A percentile compares a stretch with the other conserved stretches of the same genome.
These are phyloP conservation scores for Arthrinium puccinioides DNA, from an alignment of 2,329 filamentous ascomycete genomes.

Conservation along the genomic window DNA sequence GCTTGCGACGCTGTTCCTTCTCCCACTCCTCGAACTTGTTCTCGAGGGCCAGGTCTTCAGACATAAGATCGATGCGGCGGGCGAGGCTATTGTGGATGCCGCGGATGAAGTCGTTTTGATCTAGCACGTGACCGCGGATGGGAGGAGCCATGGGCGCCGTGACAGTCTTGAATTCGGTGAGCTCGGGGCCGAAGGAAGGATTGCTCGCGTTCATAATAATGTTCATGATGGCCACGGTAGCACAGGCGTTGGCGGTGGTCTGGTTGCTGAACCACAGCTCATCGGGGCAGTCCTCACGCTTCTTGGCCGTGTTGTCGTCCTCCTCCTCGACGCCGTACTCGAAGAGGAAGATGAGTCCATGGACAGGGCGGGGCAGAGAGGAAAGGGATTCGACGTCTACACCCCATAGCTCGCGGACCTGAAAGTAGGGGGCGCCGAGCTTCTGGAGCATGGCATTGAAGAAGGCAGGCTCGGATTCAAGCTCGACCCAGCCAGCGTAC, in stretches of 20 bases:
- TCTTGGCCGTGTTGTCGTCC: slow-evolving; percentile 42
- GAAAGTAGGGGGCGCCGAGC: slow-evolving; percentile 67
- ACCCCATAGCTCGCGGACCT: slow-evolving; percentile 68
- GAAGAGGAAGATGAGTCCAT: slow-evolving; percentile 86
- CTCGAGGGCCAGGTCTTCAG: slow-evolving; percentile 58
- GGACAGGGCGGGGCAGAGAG: slow-evolving; percentile 64
- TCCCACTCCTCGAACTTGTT: slow-evolving; percentile 42
- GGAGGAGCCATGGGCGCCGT: slow-evolving; percentile 64
- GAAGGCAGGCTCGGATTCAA: slow-evolving; percentile 84
- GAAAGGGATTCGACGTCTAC: slow-evolving; percentile 60
- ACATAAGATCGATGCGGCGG: slow-evolving; percentile 67
- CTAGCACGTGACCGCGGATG: slow-evolving; percentile 68
- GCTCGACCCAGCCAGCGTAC: slow-evolving; percentile 72
- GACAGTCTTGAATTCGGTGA: slow-evolving; percentile 65
- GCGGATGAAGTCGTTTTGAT: slow-evolving; percentile 69
- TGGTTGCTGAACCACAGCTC: slow-evolving; percentile 93
- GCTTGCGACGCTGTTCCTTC: slow-evolving; percentile 21
- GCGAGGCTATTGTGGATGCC: slow-evolving; percentile 84
- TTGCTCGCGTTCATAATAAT: slow-evolving; percentile 78
- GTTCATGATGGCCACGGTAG: slow-evolving; percentile 86
- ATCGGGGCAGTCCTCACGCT: slow-evolving; percentile 47
- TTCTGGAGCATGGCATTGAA: slow-evolving; percentile 81
- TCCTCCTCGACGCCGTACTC: slow-evolving; percentile 53
- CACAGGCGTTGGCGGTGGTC: slow-evolving; percentile 80
- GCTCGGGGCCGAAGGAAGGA: slow-evolving; percentile 60